Percentiles rank a stretch among this genome's conserved stretches.
phyloP scores from a whole-genome alignment of 1,284 basidiomycete genomes.

The Puccinia horiana region DNA sequence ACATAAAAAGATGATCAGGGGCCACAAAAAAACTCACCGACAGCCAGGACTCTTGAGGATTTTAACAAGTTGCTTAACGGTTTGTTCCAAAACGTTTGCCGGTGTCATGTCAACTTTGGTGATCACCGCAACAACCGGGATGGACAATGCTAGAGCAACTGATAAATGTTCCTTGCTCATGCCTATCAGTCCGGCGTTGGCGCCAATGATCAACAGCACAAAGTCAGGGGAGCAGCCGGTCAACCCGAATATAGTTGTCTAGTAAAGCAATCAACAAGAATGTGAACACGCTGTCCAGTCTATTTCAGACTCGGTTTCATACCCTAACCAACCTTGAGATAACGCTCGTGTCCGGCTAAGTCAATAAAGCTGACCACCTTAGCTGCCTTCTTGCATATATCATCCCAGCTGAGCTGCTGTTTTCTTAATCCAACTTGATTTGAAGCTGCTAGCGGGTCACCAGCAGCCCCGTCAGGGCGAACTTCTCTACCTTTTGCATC shows the following conservation, averaged over 20 bases:
- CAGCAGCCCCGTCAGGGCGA: conserved; percentile 62
- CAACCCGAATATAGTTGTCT: conserved; percentile 92
- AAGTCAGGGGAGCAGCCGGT: conserved; percentile 93
- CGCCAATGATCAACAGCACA: conserved; percentile 92
- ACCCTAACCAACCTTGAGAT: conserved; percentile 62
- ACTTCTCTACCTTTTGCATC: conserved; percentile 67
- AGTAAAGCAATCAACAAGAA: conserved; percentile 55
- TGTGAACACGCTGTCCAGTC: neutral
- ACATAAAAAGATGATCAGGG: conserved; percentile 22
- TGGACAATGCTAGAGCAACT: conserved; percentile 86
- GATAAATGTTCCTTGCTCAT: conserved; percentile 95
- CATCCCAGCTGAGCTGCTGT: conserved; percentile 88
- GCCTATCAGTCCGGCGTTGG: conserved; percentile 88
- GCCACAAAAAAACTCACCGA: conserved; percentile 63
- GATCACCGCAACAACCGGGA: conserved; percentile 71
- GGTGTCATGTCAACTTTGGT: conserved; percentile 94
- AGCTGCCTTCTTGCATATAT: conserved; percentile 84
- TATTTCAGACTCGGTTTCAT: neutral
- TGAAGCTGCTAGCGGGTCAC: conserved; percentile 14
- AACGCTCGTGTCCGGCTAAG: conserved; percentile 85
- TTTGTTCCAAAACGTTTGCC: conserved; percentile 81
- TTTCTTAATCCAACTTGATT: conserved; percentile 59
- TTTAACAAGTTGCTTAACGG: conserved; percentile 87
- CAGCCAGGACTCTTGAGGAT: conserved; percentile 92
- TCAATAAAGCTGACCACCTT: conserved; percentile 92